Conservation (phyloP, 1,284 basidiomycete genomes). For the Rhodotorula sp. region DNA sequence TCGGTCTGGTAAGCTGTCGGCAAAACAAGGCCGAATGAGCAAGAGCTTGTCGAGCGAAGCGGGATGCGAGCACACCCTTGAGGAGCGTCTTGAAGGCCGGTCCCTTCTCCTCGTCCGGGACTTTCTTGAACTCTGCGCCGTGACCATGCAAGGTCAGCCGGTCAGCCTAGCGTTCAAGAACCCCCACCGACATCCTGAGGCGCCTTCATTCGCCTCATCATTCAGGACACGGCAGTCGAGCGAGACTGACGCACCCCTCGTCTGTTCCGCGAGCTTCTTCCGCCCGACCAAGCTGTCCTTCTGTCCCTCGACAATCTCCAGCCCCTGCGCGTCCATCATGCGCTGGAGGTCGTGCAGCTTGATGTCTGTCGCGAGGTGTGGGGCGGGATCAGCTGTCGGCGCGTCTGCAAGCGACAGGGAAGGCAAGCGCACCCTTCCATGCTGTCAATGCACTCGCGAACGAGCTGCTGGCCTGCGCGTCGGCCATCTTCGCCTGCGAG, state of each 20-base stretch:
- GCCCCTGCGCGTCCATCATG: constrained; percentile 79
- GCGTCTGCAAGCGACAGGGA: background rate
- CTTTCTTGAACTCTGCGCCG: constrained; percentile 81
- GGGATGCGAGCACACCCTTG: constrained; percentile 59
- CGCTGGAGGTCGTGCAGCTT: constrained; percentile 87
- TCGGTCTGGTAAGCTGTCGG: constrained; percentile 80
- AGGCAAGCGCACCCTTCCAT: constrained; percentile 25
- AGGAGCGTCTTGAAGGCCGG: constrained; percentile 80
- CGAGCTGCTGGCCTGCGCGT: constrained; percentile 7
- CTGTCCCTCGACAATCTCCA: constrained; percentile 95
- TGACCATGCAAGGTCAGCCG: too few species aligned
- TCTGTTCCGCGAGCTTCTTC: constrained; percentile 87
- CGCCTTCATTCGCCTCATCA: background rate
- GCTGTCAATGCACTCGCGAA: constrained; percentile 27
- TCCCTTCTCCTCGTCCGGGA: constrained; percentile 78
- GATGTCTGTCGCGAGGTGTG: constrained; percentile 61
- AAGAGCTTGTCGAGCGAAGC: too few species aligned
- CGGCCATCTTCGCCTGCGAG: constrained; percentile 13
- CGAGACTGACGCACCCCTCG: constrained; percentile 63
- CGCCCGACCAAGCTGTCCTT: constrained; percentile 92
- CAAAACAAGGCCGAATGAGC: background rate
- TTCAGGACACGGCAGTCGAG: background rate
- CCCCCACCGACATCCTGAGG: background rate
- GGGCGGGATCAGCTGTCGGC: background rate
- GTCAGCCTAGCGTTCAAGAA: background rate